A percentile compares a stretch with the other conserved stretches of the same genome.
Conservation (phyloP, 2,329 filamentous ascomycete species). For the Cytospora mali region DNA sequence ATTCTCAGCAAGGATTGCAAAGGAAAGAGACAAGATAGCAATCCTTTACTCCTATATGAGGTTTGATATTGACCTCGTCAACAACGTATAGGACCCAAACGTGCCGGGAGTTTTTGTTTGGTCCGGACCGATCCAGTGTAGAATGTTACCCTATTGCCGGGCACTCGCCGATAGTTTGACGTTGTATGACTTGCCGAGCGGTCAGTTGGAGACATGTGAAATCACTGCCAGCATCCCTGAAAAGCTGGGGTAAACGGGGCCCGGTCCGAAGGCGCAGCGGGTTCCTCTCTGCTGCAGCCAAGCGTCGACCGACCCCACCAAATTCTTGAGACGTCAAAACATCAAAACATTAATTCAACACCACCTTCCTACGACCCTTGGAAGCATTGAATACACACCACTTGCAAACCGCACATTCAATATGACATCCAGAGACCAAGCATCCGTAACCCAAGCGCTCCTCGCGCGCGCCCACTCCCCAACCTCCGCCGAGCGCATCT, state of each 20-base stretch:
- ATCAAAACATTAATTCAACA: background rate
- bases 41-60: background rate
- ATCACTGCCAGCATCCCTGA: conserved; percentile 7
- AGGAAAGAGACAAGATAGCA: background rate
- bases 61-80: background rate
- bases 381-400: background rate
- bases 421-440: conserved; percentile 30
- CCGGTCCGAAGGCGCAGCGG: no score
- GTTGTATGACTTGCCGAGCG: background rate
- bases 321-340: background rate
- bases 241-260: background rate
- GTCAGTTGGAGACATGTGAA: background rate
- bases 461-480: conserved; percentile 80
- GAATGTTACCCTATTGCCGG: no score
- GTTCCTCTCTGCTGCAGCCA: background rate
- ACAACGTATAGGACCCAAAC: background rate
- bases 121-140: no score
- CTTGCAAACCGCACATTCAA: background rate
- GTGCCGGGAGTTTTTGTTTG: background rate
- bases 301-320: background rate
- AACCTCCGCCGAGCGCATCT: conserved; percentile 70
- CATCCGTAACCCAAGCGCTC: conserved; percentile 61
- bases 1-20: background rate
- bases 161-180: background rate
- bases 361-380: background rate